Evolutionary conservation across 768 basidiomycete species (phyloP).

Genomic region (Leccinum pellstonianum): DNA sequence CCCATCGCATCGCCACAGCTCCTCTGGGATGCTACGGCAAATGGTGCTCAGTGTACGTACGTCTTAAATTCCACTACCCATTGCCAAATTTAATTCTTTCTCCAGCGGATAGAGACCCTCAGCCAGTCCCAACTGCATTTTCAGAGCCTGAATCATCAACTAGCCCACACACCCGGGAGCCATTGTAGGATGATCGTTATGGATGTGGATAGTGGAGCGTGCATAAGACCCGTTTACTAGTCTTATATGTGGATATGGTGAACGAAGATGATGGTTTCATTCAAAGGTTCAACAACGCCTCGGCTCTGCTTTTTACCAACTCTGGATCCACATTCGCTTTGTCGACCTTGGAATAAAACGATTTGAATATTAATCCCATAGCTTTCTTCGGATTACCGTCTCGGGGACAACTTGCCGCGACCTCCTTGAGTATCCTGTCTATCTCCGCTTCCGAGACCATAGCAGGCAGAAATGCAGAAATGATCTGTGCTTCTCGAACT

Average conservation of each 20-base stretch:
- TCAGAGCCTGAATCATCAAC: constrained; percentile 4
- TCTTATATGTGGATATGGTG: background rate
- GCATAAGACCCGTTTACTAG: constrained; percentile 2
- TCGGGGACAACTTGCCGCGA: constrained; percentile 32
- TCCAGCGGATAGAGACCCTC: constrained; percentile 1
- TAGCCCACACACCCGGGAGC: background rate
- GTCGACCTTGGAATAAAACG: constrained; percentile 62
- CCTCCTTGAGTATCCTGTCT: constrained; percentile 47
- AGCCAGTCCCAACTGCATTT: background rate
- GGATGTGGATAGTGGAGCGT: background rate
- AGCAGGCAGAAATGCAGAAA: constrained; percentile 60
- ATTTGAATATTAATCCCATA: constrained; percentile 55
- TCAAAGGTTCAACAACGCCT: constrained; percentile 34
- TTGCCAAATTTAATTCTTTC: background rate
- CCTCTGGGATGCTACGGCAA: constrained; percentile 12
- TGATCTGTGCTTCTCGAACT: constrained; percentile 50
- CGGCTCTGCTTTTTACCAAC: constrained; percentile 53
- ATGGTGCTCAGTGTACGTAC: constrained; percentile 16
- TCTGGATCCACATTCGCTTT: constrained; percentile 55
- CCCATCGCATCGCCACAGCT: constrained; percentile 11
- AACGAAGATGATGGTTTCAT: background rate
- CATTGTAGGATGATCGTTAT: constrained; percentile 5
- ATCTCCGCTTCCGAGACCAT: constrained; percentile 54
- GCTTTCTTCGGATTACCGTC: constrained; percentile 23
- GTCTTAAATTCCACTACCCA: background rate